These are phyloP conservation scores for Mikania micrantha DNA, from an alignment of 129 eudicot genomes.

Conservation along the genomic window DNA sequence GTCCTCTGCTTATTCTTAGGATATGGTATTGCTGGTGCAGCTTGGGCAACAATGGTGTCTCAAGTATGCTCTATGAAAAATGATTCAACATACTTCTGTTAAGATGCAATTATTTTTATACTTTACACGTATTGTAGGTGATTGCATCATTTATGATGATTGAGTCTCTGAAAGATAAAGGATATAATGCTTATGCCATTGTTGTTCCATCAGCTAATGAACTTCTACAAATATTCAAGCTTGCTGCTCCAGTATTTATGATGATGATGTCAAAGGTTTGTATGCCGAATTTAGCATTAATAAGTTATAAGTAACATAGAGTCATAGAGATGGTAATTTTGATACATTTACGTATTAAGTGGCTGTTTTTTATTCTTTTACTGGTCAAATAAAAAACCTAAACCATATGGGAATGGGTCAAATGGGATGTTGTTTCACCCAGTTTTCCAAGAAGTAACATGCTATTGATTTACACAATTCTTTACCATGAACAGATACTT, in stretches of 20 bases:
- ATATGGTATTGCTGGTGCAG: constrained; percentile 98
- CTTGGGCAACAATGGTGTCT: constrained; percentile 98
- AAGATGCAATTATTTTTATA: not conserved
- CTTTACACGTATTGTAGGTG: constrained; percentile 45
- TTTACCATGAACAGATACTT: not conserved
- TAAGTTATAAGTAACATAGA: not conserved
- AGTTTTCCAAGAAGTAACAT: not conserved
- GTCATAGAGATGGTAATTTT: not conserved
- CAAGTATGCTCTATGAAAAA: constrained; percentile 42
- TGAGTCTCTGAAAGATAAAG: constrained; percentile 66
- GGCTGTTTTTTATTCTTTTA: not conserved
- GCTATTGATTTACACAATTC: not conserved
- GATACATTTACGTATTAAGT: not conserved
- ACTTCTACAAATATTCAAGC: constrained; percentile 56
- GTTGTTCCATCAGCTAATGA: constrained; percentile 67
- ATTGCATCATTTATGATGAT: constrained; percentile 91
- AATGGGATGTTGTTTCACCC: not conserved
- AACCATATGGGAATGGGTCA: not conserved
- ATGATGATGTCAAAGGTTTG: constrained; percentile 39
- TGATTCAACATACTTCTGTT: not conserved
- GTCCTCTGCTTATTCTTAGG: constrained; percentile 65
- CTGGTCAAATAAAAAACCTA: not conserved
- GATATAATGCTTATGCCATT: constrained; percentile 70
- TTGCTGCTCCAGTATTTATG: constrained; percentile 89
- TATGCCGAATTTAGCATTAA: not conserved